A percentile compares a stretch with the other conserved stretches of the same genome.
These are phyloP conservation scores for Synchytrium microbalum DNA, from an alignment of 371 early-diverging fungal species.

Conservation along the genomic window DNA sequence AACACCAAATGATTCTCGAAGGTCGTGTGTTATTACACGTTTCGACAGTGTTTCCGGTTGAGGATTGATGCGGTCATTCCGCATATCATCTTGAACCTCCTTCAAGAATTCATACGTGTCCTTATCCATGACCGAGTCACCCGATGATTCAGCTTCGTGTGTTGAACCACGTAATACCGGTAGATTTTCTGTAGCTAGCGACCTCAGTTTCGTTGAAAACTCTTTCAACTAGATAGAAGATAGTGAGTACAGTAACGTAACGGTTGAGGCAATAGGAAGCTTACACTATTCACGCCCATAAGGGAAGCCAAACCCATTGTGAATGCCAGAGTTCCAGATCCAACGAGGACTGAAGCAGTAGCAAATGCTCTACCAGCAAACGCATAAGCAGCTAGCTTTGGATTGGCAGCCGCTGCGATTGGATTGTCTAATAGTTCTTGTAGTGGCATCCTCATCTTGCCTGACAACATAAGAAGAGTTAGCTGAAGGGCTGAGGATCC, in stretches of 20 bases:
- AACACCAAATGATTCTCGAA: no score
- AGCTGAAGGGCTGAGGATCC: background rate
- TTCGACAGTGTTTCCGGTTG: background rate
- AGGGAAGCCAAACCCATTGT: conserved; percentile 25
- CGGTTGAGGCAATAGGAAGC: background rate
- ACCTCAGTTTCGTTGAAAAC: conserved; percentile 17
- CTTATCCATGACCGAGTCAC: background rate
- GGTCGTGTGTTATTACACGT: background rate
- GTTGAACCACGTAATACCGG: background rate
- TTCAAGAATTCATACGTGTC: background rate
- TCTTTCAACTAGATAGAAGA: conserved; percentile 20
- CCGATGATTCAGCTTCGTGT: background rate
- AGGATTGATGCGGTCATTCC: background rate
- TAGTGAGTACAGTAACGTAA: background rate
- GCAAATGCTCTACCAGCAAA: conserved; percentile 31
- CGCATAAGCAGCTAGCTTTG: conserved; percentile 32
- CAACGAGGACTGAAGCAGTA: conserved; percentile 22
- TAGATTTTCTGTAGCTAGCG: background rate
- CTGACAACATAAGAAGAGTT: conserved; percentile 3
- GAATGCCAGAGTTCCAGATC: conserved; percentile 21
- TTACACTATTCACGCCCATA: conserved; percentile 28
- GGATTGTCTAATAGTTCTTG: conserved; percentile 22
- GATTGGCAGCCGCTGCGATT: conserved; percentile 23
- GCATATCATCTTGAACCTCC: background rate
- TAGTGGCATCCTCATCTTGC: conserved; percentile 21